Evolutionary conservation across 257 asterid genomes (phyloP).

Genomic region (Cordia subcordata): DNA sequence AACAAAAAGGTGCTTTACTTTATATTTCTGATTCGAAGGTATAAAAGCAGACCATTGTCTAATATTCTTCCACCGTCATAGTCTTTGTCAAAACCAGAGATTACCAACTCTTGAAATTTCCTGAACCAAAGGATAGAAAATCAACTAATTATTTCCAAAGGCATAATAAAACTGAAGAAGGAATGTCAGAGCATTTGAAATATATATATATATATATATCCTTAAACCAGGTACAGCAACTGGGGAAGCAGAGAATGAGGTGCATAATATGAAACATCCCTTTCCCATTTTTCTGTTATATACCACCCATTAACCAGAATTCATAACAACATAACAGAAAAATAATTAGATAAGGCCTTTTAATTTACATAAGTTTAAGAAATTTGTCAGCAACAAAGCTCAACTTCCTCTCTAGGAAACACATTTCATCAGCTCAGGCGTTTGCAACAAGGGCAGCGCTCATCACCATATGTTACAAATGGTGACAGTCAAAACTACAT

Average conservation of each 20-base stretch:
- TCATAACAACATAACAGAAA: too few species aligned
- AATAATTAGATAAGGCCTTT: too few species aligned
- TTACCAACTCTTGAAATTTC: slow-evolving; percentile 47
- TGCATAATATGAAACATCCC: too few species aligned
- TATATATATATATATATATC: not conserved
- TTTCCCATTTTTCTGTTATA: too few species aligned
- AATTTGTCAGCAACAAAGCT: too few species aligned
- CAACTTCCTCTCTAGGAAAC: too few species aligned
- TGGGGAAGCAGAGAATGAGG: too few species aligned
- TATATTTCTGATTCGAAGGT: not conserved
- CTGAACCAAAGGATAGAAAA: slow-evolving; percentile 32
- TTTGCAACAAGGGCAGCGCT: too few species aligned
- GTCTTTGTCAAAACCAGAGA: slow-evolving; percentile 24
- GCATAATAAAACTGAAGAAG: not conserved
- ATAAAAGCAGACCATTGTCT: slow-evolving; percentile 31
- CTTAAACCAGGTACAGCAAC: not conserved
- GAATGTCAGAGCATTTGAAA: not conserved
- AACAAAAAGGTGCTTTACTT: not conserved
- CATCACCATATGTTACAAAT: too few species aligned
- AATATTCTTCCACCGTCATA: slow-evolving; percentile 27
- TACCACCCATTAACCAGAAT: too few species aligned
- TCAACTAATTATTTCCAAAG: not conserved
- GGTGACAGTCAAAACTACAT: not conserved
- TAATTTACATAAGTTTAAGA: too few species aligned
- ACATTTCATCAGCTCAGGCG: too few species aligned